Percentiles rank a stretch among this genome's conserved stretches.
Evolutionary conservation across 2,329 filamentous ascomycete genomes (phyloP).

Genomic region (Penicillium verrucosum): DNA sequence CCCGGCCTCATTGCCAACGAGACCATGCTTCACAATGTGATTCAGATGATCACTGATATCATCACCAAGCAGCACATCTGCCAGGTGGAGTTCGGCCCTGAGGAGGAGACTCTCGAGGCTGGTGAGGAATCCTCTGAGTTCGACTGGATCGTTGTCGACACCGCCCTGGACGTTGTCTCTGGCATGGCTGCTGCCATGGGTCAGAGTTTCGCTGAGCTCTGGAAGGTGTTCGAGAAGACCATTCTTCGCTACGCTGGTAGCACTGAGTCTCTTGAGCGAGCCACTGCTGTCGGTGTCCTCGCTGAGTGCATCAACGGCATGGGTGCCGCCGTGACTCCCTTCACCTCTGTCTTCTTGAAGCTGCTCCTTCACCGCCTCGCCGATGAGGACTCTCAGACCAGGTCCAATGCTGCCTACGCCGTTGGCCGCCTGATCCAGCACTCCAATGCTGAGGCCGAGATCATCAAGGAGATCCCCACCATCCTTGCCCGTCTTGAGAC

Average conservation of each 20-base stretch:
- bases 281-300: slow-evolving; percentile 84
- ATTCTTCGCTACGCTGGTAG: slow-evolving; percentile 84
- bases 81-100: slow-evolving; percentile 83
- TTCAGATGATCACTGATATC: slow-evolving; percentile 71
- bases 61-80: slow-evolving; percentile 89
- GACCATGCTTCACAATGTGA: slow-evolving; percentile 70
- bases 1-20: slow-evolving; percentile 76
- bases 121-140: slow-evolving; percentile 85
- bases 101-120: slow-evolving; percentile 71
- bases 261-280: slow-evolving; percentile 81
- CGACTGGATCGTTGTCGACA: slow-evolving; percentile 96
- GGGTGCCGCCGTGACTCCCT: slow-evolving; percentile 74
- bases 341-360: slow-evolving; percentile 72
- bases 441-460: slow-evolving; percentile 69
- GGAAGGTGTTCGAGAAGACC: slow-evolving; percentile 94
- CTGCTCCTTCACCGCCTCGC: slow-evolving; percentile 80
- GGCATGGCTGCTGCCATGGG: slow-evolving; percentile 81
- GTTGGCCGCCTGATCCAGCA: slow-evolving; percentile 79
- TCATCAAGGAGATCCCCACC: slow-evolving; percentile 69
- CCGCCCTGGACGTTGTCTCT: slow-evolving; percentile 84
- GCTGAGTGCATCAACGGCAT: slow-evolving; percentile 88
- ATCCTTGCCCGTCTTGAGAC: slow-evolving; percentile 86
- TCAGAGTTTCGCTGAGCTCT: slow-evolving; percentile 75
- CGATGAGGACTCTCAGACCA: slow-evolving; percentile 86
- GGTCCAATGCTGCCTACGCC: slow-evolving; percentile 93